These are phyloP conservation scores for Wallacemonas sp. DNA, from an alignment of 208 protist genomes.

Conservation along the genomic window DNA sequence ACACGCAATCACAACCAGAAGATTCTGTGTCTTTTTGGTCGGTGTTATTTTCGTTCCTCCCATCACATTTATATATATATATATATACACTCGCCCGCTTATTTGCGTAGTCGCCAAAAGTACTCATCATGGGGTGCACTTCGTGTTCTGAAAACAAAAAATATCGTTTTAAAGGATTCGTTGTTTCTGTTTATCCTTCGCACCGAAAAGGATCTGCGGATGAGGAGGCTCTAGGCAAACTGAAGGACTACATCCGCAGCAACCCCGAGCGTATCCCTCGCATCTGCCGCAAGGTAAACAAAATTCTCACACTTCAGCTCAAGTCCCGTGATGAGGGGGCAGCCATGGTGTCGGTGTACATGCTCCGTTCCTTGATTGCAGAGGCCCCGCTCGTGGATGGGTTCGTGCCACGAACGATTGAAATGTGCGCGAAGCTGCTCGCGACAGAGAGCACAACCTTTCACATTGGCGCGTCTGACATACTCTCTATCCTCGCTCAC, in stretches of 20 bases:
- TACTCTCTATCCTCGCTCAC: conserved; percentile 61
- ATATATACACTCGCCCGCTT: no score
- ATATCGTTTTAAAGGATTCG: conserved; percentile 83
- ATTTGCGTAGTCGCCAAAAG: no score
- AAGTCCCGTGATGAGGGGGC: conserved; percentile 31
- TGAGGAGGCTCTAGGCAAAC: conserved; percentile 61
- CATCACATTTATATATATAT: neutral
- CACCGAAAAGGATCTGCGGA: conserved; percentile 37
- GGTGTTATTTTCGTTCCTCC: neutral
- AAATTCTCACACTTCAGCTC: conserved; percentile 52
- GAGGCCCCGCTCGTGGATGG: conserved; percentile 49
- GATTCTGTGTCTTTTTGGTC: no score
- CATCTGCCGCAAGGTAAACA: conserved; percentile 82
- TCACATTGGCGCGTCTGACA: conserved; percentile 62
- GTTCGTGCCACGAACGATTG: conserved; percentile 73
- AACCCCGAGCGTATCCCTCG: conserved; percentile 85
- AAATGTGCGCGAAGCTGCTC: conserved; percentile 57
- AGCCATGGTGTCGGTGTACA: conserved; percentile 65
- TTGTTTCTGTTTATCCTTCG: conserved; percentile 71
- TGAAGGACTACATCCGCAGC: conserved; percentile 69
- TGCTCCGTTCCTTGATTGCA: conserved; percentile 66
- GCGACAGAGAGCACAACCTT: conserved; percentile 32
- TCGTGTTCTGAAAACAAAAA: conserved; percentile 49
- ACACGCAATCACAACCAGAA: no score
- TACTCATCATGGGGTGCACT: conserved; percentile 6